These are phyloP conservation scores for Nemania diffusa DNA, from an alignment of 2,329 filamentous ascomycete genomes.

Conservation along the genomic window DNA sequence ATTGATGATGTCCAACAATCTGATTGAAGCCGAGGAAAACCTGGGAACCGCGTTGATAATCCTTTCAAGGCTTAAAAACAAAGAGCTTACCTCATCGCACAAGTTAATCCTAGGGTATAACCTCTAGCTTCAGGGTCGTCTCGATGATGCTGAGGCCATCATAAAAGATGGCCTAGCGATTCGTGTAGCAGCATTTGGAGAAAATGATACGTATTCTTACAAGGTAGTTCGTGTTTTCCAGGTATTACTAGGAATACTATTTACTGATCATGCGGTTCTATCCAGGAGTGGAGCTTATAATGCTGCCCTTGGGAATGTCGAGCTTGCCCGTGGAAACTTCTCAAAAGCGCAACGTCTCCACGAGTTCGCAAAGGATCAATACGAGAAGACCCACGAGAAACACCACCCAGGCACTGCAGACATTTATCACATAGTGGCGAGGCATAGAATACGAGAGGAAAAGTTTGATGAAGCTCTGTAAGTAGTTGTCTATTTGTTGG, in stretches of 20 bases:
- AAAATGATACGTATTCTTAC: background rate
- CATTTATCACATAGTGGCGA: background rate
- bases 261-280: background rate
- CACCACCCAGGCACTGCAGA: background rate
- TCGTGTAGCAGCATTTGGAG: background rate
- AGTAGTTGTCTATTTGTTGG: background rate
- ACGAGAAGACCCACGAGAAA: conserved; percentile 1
- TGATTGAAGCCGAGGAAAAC: background rate
- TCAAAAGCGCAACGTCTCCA: background rate
- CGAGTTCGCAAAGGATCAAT: background rate
- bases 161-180: background rate
- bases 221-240: background rate
- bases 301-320: conserved; percentile 5
- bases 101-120: conserved; percentile 5
- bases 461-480: background rate
- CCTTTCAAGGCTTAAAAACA: background rate
- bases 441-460: background rate
- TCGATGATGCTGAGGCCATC: background rate
- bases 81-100: background rate
- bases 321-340: background rate
- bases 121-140: background rate
- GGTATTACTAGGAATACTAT: background rate
- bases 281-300: background rate
- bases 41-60: background rate
- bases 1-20: background rate